Base-by-base conservation (phyloP, 495 filamentous ascomycete species). In the Neurospora tetrasperma region DNA sequence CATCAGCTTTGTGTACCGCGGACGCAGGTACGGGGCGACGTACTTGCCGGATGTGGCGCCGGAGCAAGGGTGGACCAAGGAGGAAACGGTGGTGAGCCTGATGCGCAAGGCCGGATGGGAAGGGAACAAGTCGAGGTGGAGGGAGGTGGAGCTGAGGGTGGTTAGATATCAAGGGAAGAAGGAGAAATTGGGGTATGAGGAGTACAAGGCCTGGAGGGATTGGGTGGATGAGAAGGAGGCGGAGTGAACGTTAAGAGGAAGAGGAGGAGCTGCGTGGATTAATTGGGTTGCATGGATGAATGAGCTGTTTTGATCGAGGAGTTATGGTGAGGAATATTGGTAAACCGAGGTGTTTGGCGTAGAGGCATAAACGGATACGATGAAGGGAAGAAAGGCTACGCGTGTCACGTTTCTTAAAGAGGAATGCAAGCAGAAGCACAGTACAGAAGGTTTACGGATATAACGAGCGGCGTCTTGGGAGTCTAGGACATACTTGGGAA, bases 51-150 rank as follows among this genome's bases (percentile, higher is more conserved):
- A 98, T 79, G 95, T 98, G 12, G 89, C 95, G 3, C 84, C 87
- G 5, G 96, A 99, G 84, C 96, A 99, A 80, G 93, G 92, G 27
- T 99, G 96, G 96, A 93, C 89, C 16, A 97, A 96, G 81, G 94
- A 97, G 82, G 93, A 98, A 85, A 93, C 94, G 3, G 76, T 98
- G 31, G 86, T 92, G 43, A 95, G 92, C 79, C 81, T 97, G 76
- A 97, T 98, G 93, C 86, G 94, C 71, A 97, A 98, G 85, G 95
- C 94, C 0, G 94, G 94, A 1, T 98, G 93, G 94, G 83, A 83
- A 73, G 89, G 91, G 5, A 80, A 84, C 74, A 87, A 83, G 82
- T 85, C 90, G 75, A 83, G 88, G 79, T 98, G 94, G 96, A 84
- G 84, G 59, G 89, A 91, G 72, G 89, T 96, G 42, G 88, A 92